A percentile compares a stretch with the other conserved stretches of the same genome.
phyloP scores from a whole-genome alignment of 2,329 filamentous ascomycete species.

The Leptoxyphium fumago region DNA sequence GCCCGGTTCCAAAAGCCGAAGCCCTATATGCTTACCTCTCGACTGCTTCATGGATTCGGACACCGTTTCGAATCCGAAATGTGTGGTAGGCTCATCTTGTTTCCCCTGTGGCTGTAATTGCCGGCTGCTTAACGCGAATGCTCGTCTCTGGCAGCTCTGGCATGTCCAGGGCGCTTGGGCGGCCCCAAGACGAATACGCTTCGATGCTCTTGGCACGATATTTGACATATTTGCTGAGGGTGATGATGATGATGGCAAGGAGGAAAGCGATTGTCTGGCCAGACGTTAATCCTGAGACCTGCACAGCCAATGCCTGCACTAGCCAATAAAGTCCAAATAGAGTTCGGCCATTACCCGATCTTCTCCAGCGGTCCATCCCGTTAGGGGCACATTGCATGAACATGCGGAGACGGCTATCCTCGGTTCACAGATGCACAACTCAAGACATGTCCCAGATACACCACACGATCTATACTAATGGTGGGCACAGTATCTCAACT shows the following conservation, averaged over 20 bases:
- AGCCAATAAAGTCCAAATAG: too few relatives aligned
- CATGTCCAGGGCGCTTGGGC: slow-evolving; percentile 1
- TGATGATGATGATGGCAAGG: neutral
- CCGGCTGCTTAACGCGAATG: slow-evolving; percentile 2
- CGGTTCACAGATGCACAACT: neutral
- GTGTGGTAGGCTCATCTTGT: slow-evolving; percentile 49
- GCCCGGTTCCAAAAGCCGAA: neutral
- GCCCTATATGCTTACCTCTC: slow-evolving; percentile 32
- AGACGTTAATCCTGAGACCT: too few relatives aligned
- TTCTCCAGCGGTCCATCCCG: too few relatives aligned
- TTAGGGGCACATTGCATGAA: neutral
- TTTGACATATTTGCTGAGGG: slow-evolving; percentile 9
- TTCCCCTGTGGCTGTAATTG: slow-evolving; percentile 22
- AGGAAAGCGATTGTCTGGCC: too few relatives aligned
- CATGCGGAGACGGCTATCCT: neutral
- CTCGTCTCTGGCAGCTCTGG: slow-evolving; percentile 3
- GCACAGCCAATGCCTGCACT: too few relatives aligned
- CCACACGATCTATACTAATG: too few relatives aligned
- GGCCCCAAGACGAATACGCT: slow-evolving; percentile 15
- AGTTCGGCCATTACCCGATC: too few relatives aligned
- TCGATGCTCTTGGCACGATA: slow-evolving; percentile 15
- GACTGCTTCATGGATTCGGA: slow-evolving; percentile 65
- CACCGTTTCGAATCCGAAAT: slow-evolving; percentile 83
- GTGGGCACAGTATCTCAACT: too few relatives aligned
- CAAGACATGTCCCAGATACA: too few relatives aligned